Base-by-base conservation (phyloP, 495 filamentous ascomycete species). In the Talaromyces borbonicus region DNA sequence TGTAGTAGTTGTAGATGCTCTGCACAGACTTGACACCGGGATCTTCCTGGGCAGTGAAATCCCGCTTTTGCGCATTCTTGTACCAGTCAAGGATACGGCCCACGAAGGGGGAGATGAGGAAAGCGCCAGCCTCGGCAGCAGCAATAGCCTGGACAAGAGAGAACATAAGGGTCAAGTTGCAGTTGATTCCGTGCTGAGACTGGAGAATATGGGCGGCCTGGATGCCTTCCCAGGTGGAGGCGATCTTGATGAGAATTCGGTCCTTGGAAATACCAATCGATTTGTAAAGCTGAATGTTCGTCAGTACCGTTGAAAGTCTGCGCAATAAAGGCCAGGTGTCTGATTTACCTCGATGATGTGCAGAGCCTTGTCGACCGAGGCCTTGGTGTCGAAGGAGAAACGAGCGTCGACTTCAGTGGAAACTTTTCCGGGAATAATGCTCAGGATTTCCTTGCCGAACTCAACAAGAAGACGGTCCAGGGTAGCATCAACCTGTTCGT, bases 1-100 rank as follows among this genome's bases (percentile, higher is more conserved):
- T 99, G 82, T 99, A 99, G 85, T 99, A 99, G 76, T 99, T 94
- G 84, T 84, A 99, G 77, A 99, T 99, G 63, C 55, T 59, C 79
- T 95, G 78, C 57, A 99, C 93, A 56, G 83, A 88, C 75, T 89
- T 82, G 70, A 99, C 92, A 70, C 92, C 92, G 45, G 92, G 92
- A 77, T 99, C 92, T 55, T 97, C 89, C 62, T 83, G 61, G 56
- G 85, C 71, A 58, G 74, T 57, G 79, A 88, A 99, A 38, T 90
- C 83, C 76, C 89, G 92, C 80, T 93, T 93, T 58, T 84, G 88
- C 49, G 82, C 73, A 41, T 86, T 87, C 84, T 99, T 99, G 82
- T 84, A 95, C 90, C 90, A 99, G 72, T 99, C 92, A 48, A 99
- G 83, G 66, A 99, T 99, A 66, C 92, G 89, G 66, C 92, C 92